Percentiles rank a stretch among this genome's conserved stretches.
Conservation (phyloP, 2,329 filamentous ascomycete species). For the Pyricularia sp. region DNA sequence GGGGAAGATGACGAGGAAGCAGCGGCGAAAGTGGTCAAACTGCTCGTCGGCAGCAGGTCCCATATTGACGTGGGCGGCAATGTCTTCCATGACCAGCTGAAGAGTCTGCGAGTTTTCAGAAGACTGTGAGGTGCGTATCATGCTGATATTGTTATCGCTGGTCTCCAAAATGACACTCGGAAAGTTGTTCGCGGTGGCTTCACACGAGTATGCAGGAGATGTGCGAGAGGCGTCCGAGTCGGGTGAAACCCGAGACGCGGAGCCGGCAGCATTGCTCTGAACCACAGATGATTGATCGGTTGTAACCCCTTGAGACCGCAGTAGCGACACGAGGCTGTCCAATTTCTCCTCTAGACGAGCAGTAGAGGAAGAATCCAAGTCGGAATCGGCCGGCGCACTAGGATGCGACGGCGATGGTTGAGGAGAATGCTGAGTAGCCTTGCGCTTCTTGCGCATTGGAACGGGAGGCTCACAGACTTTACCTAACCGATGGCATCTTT, state of each 20-base stretch:
- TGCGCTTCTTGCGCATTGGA: not conserved
- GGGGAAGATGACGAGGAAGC: slow-evolving; percentile 8
- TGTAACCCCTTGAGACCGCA: not conserved
- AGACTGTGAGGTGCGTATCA: not conserved
- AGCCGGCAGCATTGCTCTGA: not conserved
- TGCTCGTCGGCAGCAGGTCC: slow-evolving; percentile 6
- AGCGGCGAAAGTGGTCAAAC: slow-evolving; percentile 9
- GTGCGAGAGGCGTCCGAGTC: not conserved
- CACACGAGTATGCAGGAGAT: not conserved
- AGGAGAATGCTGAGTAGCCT: not conserved
- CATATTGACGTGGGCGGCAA: not conserved
- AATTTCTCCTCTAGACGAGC: slow-evolving; percentile 2
- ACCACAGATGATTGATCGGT: not conserved
- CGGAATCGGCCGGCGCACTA: not conserved
- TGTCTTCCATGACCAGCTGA: not conserved
- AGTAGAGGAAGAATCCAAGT: not conserved
- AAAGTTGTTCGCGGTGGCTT: not conserved
- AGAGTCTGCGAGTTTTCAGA: not conserved
- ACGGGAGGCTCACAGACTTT: slow-evolving; percentile 13
- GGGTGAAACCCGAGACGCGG: not conserved
- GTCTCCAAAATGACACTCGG: not conserved
- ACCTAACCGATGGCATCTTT: slow-evolving; percentile 4
- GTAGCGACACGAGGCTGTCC: slow-evolving; percentile 3
- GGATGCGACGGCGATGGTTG: not conserved
- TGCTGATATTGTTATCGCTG: not conserved